Percentiles rank a stretch among this genome's conserved stretches.
These are phyloP conservation scores for Eucalyptus guilfoylei DNA, from an alignment of 345 rosid species.

Conservation along the genomic window DNA sequence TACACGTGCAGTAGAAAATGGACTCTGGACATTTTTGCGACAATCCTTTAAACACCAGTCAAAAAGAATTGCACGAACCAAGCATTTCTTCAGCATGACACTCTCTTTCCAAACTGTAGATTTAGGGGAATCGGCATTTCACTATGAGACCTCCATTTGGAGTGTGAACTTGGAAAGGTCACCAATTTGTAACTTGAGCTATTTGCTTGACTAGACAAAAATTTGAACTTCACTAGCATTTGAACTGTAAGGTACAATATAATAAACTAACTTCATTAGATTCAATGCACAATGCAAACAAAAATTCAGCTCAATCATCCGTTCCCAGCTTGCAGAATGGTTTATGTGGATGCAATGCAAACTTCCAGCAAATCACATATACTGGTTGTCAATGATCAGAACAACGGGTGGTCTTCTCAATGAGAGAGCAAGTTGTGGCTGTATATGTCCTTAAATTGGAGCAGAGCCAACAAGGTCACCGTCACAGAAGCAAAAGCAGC, in stretches of 20 bases:
- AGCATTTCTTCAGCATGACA: background rate
- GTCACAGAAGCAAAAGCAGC: background rate
- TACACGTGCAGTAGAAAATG: fast-evolving
- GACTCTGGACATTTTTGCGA: background rate
- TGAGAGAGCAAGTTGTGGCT: background rate
- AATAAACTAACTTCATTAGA: background rate
- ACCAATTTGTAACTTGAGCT: background rate
- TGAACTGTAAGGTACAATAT: background rate
- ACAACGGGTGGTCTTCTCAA: background rate
- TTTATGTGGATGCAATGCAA: background rate
- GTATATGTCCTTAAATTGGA: background rate
- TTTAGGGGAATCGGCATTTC: background rate
- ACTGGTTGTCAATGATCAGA: background rate
- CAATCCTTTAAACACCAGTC: fast-evolving
- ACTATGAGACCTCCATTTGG: background rate
- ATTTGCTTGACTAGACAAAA: background rate
- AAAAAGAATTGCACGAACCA: background rate
- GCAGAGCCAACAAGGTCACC: background rate
- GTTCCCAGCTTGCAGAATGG: background rate
- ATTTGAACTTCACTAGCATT: background rate
- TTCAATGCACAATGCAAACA: background rate
- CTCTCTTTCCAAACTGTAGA: background rate
- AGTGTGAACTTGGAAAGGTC: background rate
- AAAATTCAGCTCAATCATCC: background rate
- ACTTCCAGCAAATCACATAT: background rate